Evolutionary conservation across 139 green algal genomes (phyloP).

Genomic region (Coccomyxa sp.): DNA sequence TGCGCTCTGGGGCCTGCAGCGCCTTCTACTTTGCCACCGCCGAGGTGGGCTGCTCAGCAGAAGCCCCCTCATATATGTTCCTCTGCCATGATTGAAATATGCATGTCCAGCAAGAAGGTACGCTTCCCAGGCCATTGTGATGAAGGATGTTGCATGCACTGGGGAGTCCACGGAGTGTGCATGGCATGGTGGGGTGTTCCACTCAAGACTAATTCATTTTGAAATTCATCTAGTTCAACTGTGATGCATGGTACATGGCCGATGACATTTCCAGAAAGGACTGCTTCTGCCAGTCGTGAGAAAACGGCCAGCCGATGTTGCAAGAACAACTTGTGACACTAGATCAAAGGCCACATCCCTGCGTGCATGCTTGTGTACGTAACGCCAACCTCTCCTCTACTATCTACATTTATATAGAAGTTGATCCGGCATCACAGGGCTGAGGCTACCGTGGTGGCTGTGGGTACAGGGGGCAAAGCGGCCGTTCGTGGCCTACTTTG

Average conservation of each 20-base stretch:
- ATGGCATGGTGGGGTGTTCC: too few relatives aligned
- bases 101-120: not conserved
- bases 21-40: constrained; percentile 43
- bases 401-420: too few relatives aligned
- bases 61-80: not conserved
- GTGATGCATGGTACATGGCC: too few relatives aligned
- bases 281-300: too few relatives aligned
- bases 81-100: not conserved
- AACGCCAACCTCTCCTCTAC: too few relatives aligned
- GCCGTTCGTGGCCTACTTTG: constrained; percentile 45
- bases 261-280: too few relatives aligned
- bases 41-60: constrained; percentile 12
- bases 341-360: too few relatives aligned
- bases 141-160: not conserved
- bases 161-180: not conserved
- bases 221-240: too few relatives aligned
- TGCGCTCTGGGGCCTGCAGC: constrained; percentile 27
- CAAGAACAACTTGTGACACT: too few relatives aligned
- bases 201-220: too few relatives aligned
- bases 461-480: constrained; percentile 10
- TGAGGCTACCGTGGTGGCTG: not conserved
- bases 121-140: not conserved
- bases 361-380: too few relatives aligned
- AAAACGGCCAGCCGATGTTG: too few relatives aligned
- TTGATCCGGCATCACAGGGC: not conserved